Base-by-base conservation (phyloP, 2,329 filamentous ascomycete species). In the Cordyceps farinosa region DNA sequence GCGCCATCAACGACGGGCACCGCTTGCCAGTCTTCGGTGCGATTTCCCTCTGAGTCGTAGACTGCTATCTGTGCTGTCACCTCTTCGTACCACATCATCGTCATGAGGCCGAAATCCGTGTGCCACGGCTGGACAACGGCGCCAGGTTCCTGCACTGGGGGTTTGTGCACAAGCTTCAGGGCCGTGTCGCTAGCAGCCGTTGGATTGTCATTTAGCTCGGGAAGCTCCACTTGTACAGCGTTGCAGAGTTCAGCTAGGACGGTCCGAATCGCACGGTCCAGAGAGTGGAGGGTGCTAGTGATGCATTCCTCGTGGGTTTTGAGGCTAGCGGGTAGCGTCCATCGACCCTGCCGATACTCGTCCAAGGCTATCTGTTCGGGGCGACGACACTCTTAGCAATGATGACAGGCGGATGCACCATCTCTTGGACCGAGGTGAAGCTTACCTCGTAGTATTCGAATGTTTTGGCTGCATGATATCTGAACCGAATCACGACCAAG, bases 401-500 rank as follows among this genome's bases (percentile, higher is more conserved):
- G 1, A 15, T 11, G 32, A 22, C 17, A 13, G 9, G 17, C 50
- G 10, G 9, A 22, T 22, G 32, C 32, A 13, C 29, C 1, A 36
- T 8, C 6, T n/a, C 8, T n/a, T 7, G 2, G 13, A 5, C 3
- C 34, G 38, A 32, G 22, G 0, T 15, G 1, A 32, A 40, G 22
- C 59, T 29, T 15, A 55, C 59, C 59, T 62, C 59, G n/a, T 62
- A 62, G 42, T 62, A 62, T 62, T 62, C 59, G 15, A 62, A 62
- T 36, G 48, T 53, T 45, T 50, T 62, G 40, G 40, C 50, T 17
- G 38, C 59, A 27, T 62, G 59, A 36, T 62, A 62, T 17, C 59
- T 62, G n/a, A 34, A 55, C 22, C 17, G 27, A 9, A 29, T 50
- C 15, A 36, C 30, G 22, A 38, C 34, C 47, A 40, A 27, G 47